These are phyloP conservation scores for Neoboletus brunneissimus DNA, from an alignment of 768 basidiomycete genomes.

Conservation along the genomic window DNA sequence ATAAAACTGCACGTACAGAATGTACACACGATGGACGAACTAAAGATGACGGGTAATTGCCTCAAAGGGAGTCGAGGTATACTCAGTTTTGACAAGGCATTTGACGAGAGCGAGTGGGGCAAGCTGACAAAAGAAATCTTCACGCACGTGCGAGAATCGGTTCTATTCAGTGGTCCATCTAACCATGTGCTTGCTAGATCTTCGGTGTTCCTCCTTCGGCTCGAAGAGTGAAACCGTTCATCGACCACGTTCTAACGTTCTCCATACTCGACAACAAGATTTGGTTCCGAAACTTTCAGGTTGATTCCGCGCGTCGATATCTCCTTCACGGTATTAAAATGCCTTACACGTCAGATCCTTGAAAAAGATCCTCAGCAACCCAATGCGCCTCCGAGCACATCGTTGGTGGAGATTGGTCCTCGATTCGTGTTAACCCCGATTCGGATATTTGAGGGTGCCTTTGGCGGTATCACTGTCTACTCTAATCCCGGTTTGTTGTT, in stretches of 20 bases:
- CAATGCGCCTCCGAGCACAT: conserved; percentile 77
- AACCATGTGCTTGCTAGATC: conserved; percentile 51
- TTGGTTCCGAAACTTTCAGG: conserved; percentile 99
- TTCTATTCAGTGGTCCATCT: not conserved
- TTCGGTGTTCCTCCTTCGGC: conserved; percentile 94
- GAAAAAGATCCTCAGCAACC: conserved; percentile 92
- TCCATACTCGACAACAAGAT: conserved; percentile 94
- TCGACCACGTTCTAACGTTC: conserved; percentile 97
- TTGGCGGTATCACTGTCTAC: conserved; percentile 91
- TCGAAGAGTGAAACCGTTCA: conserved; percentile 90
- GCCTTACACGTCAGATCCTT: conserved; percentile 60
- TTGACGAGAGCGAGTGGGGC: conserved; percentile 87
- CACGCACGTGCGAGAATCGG: conserved; percentile 65
- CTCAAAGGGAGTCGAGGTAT: conserved; percentile 92
- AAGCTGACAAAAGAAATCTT: conserved; percentile 89
- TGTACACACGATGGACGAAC: conserved; percentile 98
- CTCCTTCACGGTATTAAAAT: not conserved
- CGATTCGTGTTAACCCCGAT: conserved; percentile 97
- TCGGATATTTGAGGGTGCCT: conserved; percentile 96
- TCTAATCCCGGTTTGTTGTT: conserved; percentile 80
- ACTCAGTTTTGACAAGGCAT: conserved; percentile 86
- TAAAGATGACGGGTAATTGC: conserved; percentile 99
- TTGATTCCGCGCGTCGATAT: conserved; percentile 32
- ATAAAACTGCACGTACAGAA: conserved; percentile 98
- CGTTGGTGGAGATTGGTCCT: conserved; percentile 96